A percentile compares a stretch with the other conserved stretches of the same genome.
These are phyloP conservation scores for Jatropha podagrica DNA, from an alignment of 441 rosid genomes.

Conservation along the genomic window DNA sequence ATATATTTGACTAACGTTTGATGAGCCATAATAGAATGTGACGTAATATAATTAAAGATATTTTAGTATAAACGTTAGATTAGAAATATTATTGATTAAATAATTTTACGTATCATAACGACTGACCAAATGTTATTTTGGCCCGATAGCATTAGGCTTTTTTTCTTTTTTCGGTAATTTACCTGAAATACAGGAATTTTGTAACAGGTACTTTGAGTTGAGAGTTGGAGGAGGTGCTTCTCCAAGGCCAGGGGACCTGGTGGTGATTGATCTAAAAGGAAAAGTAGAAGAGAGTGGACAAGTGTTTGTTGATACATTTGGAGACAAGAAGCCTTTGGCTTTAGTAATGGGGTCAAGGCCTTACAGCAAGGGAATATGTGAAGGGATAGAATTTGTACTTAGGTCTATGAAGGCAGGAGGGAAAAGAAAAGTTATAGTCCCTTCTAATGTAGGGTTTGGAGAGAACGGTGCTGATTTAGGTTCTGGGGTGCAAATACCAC, in stretches of 20 bases:
- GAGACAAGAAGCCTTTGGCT: conserved; percentile 61
- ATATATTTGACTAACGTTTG: too few relatives aligned
- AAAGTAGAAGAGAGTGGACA: conserved; percentile 52
- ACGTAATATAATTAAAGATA: too few relatives aligned
- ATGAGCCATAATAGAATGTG: too few relatives aligned
- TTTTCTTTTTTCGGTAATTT: too few relatives aligned
- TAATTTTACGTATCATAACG: too few relatives aligned
- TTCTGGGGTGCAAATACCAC: conserved; percentile 55
- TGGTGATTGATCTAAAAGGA: conserved; percentile 74
- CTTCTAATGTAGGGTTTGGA: conserved; percentile 72
- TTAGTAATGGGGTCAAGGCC: conserved; percentile 87
- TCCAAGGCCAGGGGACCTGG: conserved; percentile 74
- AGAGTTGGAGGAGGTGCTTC: conserved; percentile 69
- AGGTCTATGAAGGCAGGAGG: conserved; percentile 85
- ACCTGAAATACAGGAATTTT: neutral
- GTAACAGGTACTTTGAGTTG: conserved; percentile 67
- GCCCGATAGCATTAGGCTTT: too few relatives aligned
- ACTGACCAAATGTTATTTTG: too few relatives aligned
- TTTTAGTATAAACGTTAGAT: too few relatives aligned
- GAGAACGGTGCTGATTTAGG: conserved; percentile 70
- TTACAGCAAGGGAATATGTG: conserved; percentile 78
- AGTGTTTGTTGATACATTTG: conserved; percentile 67
- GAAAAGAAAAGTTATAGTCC: conserved; percentile 73
- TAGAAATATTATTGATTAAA: too few relatives aligned
- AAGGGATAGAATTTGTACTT: conserved; percentile 69